Evolutionary conservation across 2,329 filamentous ascomycete species (phyloP).

Genomic region (Pestalotiopsis sp.): DNA sequence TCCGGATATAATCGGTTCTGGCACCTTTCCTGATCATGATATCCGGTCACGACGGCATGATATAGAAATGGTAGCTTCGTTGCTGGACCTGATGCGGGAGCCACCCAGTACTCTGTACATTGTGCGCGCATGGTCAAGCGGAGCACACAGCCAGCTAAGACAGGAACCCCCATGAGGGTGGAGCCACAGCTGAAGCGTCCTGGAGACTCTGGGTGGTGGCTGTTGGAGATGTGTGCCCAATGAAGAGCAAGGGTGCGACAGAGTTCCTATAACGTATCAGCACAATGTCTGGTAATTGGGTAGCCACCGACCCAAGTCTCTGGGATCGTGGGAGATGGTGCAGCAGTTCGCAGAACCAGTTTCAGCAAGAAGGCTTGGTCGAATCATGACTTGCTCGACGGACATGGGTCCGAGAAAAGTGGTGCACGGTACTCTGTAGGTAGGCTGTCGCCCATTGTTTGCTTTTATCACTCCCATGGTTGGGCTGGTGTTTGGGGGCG

Average conservation of each 20-base stretch:
- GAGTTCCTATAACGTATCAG: neutral
- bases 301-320: neutral
- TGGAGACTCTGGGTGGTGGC: neutral
- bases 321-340: neutral
- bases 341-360: slow-evolving; percentile 3
- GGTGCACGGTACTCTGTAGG: neutral
- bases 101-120: neutral
- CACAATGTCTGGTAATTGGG: slow-evolving; percentile 7
- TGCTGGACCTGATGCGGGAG: no score
- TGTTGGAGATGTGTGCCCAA: neutral
- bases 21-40: neutral
- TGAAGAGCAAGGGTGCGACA: neutral
- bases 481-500: neutral
- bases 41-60: neutral
- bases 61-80: neutral
- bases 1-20: neutral
- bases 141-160: neutral
- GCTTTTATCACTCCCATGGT: neutral
- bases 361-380: neutral
- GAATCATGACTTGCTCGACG: neutral
- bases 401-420: neutral
- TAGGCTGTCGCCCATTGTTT: neutral
- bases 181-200: neutral
- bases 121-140: neutral
- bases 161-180: neutral